Conservation (phyloP, 495 filamentous ascomycete species). For the Margaritispora aquatica region DNA sequence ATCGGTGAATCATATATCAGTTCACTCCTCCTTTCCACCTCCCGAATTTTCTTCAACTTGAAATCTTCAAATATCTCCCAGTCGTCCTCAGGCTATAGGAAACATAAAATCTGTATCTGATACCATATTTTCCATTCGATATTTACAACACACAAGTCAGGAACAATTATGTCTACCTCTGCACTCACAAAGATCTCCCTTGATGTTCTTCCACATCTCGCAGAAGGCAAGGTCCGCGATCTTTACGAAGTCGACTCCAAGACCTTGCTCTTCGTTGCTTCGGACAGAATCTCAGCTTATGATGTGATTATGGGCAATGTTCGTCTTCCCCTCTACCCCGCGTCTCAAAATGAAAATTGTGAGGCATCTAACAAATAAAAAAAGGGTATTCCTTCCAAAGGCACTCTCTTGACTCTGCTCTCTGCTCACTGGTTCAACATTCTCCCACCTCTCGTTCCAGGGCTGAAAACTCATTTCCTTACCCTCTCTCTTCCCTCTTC, state of each 20-base stretch:
- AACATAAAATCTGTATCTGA: too few species aligned
- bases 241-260: slow-evolving; percentile 69
- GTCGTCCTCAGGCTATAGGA: too few species aligned
- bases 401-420: slow-evolving; percentile 75
- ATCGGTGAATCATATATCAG: too few species aligned
- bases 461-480: slow-evolving; percentile 71
- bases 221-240: slow-evolving; percentile 71
- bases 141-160: too few species aligned
- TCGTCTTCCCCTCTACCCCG: slow-evolving; percentile 13
- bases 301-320: slow-evolving; percentile 89
- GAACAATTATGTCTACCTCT: background rate
- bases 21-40: too few species aligned
- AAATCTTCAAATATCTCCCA: too few species aligned
- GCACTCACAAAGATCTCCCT: slow-evolving; percentile 14
- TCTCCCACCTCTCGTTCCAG: slow-evolving; percentile 57
- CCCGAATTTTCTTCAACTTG: too few species aligned
- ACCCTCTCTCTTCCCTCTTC: slow-evolving; percentile 56
- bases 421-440: slow-evolving; percentile 82
- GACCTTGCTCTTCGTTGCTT: slow-evolving; percentile 81
- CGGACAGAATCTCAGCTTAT: slow-evolving; percentile 90
- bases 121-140: too few species aligned
- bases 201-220: slow-evolving; percentile 28
- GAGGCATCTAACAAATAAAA: background rate
- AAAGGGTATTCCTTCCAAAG: slow-evolving; percentile 78
- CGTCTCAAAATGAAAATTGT: background rate